These are phyloP conservation scores for Epichloe gansuensis DNA, from an alignment of 2,329 filamentous ascomycete species.

Conservation along the genomic window DNA sequence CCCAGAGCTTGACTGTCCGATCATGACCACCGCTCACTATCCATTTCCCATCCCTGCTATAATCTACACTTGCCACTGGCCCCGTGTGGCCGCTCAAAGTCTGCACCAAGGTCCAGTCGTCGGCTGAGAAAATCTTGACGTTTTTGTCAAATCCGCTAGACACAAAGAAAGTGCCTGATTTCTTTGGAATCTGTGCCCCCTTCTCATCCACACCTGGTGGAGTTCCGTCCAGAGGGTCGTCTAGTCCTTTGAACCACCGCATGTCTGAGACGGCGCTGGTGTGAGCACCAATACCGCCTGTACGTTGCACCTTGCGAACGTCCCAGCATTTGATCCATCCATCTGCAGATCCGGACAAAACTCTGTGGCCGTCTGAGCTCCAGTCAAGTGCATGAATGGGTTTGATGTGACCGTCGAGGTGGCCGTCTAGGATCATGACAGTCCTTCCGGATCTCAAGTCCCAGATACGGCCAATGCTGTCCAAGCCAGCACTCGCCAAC, in stretches of 20 bases:
- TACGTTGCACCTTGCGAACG: slow-evolving; percentile 73
- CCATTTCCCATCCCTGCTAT: slow-evolving; percentile 77
- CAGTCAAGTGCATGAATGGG: slow-evolving; percentile 91
- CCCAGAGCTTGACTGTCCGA: slow-evolving; percentile 92
- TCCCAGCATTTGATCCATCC: slow-evolving; percentile 99
- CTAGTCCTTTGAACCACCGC: slow-evolving; percentile 82
- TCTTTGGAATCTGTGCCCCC: slow-evolving; percentile 61
- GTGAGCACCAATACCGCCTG: slow-evolving; percentile 81
- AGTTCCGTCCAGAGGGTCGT: slow-evolving; percentile 55
- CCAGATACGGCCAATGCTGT: slow-evolving; percentile 93
- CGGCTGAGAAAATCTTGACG: slow-evolving; percentile 89
- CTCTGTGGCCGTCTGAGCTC: slow-evolving; percentile 81
- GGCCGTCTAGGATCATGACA: slow-evolving; percentile 88
- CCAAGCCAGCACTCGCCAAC: slow-evolving; percentile 80
- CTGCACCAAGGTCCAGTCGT: slow-evolving; percentile 89
- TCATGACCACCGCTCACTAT: slow-evolving; percentile 93
- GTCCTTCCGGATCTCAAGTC: slow-evolving; percentile 85
- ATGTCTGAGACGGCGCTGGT: slow-evolving; percentile 85
- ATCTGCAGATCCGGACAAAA: slow-evolving; percentile 84
- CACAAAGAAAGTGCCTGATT: slow-evolving; percentile 83
- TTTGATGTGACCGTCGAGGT: slow-evolving; percentile 69
- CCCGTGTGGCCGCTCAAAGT: slow-evolving; percentile 82
- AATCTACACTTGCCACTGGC: slow-evolving; percentile 82
- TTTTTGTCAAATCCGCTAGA: slow-evolving; percentile 88
- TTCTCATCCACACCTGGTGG: slow-evolving; percentile 51